A percentile compares a stretch with the other conserved stretches of the same genome.
Conservation (phyloP, 805 yeast genomes). For the Tetrapisispora phaffii region DNA sequence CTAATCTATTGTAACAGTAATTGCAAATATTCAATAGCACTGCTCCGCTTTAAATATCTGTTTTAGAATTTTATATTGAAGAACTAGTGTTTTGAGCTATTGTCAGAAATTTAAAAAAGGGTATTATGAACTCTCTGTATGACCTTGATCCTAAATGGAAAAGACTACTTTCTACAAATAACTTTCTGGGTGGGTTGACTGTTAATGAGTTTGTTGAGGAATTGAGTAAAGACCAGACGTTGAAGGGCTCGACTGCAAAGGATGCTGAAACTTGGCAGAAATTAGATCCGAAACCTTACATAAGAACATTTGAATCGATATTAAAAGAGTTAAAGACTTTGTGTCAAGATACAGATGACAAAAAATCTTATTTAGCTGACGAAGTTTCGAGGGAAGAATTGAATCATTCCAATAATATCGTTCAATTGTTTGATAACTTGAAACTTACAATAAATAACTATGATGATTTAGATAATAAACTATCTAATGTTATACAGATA, state of each 20-base stretch:
- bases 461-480: conserved; percentile 21
- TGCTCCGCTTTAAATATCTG: no score
- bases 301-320: conserved; percentile 84
- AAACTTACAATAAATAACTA: conserved; percentile 16
- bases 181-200: conserved; percentile 57
- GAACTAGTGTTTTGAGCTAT: not conserved
- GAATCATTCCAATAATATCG: conserved; percentile 57
- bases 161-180: conserved; percentile 45
- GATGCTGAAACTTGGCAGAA: conserved; percentile 7
- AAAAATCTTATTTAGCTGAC: conserved; percentile 42
- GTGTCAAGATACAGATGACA: conserved; percentile 42
- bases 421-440: conserved; percentile 29
- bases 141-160: conserved; percentile 58
- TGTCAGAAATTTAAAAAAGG: not conserved
- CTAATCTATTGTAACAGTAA: not conserved
- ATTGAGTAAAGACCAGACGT: conserved; percentile 52
- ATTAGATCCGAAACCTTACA: conserved; percentile 88
- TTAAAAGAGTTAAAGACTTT: conserved; percentile 59
- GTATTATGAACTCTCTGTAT: conserved; percentile 36
- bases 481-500: conserved; percentile 42
- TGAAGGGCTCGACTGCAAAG: conserved; percentile 6
- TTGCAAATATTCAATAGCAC: not conserved
- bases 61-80: not conserved
- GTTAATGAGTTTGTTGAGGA: conserved; percentile 76
- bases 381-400: conserved; percentile 54